Conservation (phyloP, 257 asterid species). For the Mentha longifolia region DNA sequence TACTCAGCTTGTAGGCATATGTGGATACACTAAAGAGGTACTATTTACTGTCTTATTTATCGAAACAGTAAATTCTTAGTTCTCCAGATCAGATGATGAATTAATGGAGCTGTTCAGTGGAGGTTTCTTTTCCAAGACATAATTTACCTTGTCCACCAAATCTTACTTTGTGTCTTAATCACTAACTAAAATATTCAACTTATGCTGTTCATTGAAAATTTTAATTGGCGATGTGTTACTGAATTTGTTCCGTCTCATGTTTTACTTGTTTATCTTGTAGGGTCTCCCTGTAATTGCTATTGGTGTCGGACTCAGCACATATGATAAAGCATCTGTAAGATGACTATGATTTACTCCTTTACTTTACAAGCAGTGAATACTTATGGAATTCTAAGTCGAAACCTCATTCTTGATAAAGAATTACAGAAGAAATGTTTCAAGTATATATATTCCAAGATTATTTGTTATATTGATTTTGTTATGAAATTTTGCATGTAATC, state of each 20-base stretch:
- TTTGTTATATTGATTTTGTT: background rate
- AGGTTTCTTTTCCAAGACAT: background rate
- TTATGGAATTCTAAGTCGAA: background rate
- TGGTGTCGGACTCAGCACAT: slow-evolving; percentile 90
- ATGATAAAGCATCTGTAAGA: slow-evolving; percentile 82
- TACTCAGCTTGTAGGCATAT: slow-evolving; percentile 81
- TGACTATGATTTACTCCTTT: slow-evolving; percentile 25
- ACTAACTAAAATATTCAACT: background rate
- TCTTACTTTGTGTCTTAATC: background rate
- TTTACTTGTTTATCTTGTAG: slow-evolving; percentile 40
- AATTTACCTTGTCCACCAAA: slow-evolving; percentile 1
- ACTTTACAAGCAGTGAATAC: slow-evolving; percentile 4
- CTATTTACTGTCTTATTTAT: slow-evolving; percentile 9
- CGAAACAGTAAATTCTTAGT: background rate
- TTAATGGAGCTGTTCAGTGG: background rate
- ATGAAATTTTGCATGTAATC: background rate
- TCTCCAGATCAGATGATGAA: background rate
- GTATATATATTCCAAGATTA: background rate
- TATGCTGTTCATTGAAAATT: background rate
- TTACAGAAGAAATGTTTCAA: background rate
- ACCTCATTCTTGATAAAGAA: background rate
- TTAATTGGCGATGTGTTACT: background rate
- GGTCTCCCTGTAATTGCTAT: slow-evolving; percentile 78
- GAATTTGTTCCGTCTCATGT: slow-evolving; percentile 15
- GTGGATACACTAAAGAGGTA: slow-evolving; percentile 87